A percentile compares a stretch with the other conserved stretches of the same genome.
These are phyloP conservation scores for Staphylotrichum tortipilum DNA, from an alignment of 495 filamentous ascomycete species.

Conservation along the genomic window DNA sequence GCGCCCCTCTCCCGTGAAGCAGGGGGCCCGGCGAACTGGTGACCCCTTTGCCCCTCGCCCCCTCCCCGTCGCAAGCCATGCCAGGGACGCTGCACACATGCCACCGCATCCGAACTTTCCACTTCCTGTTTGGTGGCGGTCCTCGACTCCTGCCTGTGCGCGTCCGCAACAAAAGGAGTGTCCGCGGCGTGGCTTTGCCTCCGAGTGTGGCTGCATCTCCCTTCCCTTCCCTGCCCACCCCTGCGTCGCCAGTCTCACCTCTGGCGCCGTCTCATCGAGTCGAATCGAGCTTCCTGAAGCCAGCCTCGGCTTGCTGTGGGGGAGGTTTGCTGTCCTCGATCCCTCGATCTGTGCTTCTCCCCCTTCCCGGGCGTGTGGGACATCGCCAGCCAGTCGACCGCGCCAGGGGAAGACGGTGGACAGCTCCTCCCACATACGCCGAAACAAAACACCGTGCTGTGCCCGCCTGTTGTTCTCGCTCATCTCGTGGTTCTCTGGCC, in stretches of 20 bases:
- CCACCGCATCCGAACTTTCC: no score
- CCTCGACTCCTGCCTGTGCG: neutral
- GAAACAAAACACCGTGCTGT: slow-evolving; percentile 12
- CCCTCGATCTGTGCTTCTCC: slow-evolving; percentile 5
- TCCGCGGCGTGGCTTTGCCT: neutral
- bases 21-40: neutral
- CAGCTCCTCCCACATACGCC: slow-evolving; percentile 1
- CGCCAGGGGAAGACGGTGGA: neutral
- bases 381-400: slow-evolving; percentile 1
- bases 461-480: neutral
- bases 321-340: neutral
- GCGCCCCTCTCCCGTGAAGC: neutral
- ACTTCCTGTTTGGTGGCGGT: no score
- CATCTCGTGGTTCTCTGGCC: neutral
- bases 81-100: neutral
- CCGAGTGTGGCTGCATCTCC: neutral
- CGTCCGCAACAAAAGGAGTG: neutral
- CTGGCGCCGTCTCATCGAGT: neutral
- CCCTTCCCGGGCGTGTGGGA: neutral
- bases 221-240: no score
- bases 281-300: neutral
- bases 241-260: slow-evolving; percentile 2
- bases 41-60: no score
- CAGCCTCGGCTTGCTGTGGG: neutral
- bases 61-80: no score